These are phyloP conservation scores for Didymosphaeria variabile DNA, from an alignment of 2,329 filamentous ascomycete genomes.

Conservation along the genomic window DNA sequence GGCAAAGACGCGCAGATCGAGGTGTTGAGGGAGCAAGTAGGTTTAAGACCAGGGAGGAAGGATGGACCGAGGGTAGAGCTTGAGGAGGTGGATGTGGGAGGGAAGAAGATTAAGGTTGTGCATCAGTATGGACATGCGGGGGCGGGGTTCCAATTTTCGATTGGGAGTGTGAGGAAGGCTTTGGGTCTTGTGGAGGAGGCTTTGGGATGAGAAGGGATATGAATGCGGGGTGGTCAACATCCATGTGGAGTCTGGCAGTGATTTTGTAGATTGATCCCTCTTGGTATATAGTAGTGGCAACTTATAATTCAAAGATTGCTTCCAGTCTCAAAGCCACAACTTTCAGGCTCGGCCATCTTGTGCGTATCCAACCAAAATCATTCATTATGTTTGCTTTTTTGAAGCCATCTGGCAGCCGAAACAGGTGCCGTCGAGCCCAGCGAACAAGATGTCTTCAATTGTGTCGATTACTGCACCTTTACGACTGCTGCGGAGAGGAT, in stretches of 20 bases:
- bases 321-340: too few species aligned
- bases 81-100: slow-evolving; percentile 43
- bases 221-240: neutral
- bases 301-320: too few species aligned
- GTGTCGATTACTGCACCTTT: neutral
- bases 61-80: slow-evolving; percentile 55
- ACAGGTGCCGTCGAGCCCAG: too few species aligned
- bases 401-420: too few species aligned
- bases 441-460: too few species aligned
- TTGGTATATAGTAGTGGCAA: too few species aligned
- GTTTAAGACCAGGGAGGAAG: slow-evolving; percentile 55
- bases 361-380: too few species aligned
- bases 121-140: slow-evolving; percentile 61
- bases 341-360: too few species aligned
- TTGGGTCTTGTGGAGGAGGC: slow-evolving; percentile 18
- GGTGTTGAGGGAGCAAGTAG: slow-evolving; percentile 54
- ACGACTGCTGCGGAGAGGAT: neutral
- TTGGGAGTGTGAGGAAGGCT: slow-evolving; percentile 27
- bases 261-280: too few species aligned
- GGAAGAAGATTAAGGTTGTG: slow-evolving; percentile 43
- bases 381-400: too few species aligned
- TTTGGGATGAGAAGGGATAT: neutral
- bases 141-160: slow-evolving; percentile 45
- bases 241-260: too few species aligned
- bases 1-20: slow-evolving; percentile 49